Conservation (phyloP, 2,329 filamentous ascomycete genomes). For the Phoma sp. region DNA sequence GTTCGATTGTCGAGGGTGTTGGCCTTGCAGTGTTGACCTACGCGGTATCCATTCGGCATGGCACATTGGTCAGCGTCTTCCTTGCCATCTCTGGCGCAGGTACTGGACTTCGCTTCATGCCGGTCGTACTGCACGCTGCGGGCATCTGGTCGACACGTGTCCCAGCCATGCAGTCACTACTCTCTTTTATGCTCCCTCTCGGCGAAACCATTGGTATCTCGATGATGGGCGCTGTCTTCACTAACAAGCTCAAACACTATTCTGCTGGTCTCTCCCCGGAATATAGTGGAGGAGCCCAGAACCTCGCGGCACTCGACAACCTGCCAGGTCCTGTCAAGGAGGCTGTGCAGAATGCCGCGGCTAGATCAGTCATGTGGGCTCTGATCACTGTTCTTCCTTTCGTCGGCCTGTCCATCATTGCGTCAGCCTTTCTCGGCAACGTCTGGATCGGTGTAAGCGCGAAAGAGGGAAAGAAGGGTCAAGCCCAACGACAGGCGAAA, state of each 20-base stretch:
- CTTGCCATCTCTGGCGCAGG: conserved; percentile 70
- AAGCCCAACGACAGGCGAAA: conserved; percentile 7
- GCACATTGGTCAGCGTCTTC: conserved; percentile 67
- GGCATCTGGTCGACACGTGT: conserved; percentile 67
- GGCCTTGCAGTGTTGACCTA: conserved; percentile 67
- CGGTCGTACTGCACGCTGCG: conserved; percentile 67
- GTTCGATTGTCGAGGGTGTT: conserved; percentile 60
- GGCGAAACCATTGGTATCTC: conserved; percentile 71
- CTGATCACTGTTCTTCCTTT: conserved; percentile 69
- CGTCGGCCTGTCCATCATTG: conserved; percentile 58
- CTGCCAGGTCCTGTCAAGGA: conserved; percentile 50
- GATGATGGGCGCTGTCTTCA: conserved; percentile 74
- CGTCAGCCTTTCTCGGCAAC: conserved; percentile 58
- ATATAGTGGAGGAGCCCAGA: conserved; percentile 31
- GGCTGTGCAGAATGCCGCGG: conserved; percentile 54
- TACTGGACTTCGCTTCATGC: conserved; percentile 71
- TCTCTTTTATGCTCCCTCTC: conserved; percentile 67
- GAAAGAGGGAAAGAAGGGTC: conserved; percentile 30
- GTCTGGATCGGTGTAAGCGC: conserved; percentile 56
- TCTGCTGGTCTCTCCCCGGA: conserved; percentile 32
- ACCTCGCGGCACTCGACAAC: conserved; percentile 46
- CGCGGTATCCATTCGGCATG: conserved; percentile 61
- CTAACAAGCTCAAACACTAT: conserved; percentile 59
- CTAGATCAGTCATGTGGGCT: conserved; percentile 69
- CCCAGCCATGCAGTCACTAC: conserved; percentile 65